Evolutionary conservation across 139 green algal species (phyloP).

Genomic region (Trebouxia sp.): DNA sequence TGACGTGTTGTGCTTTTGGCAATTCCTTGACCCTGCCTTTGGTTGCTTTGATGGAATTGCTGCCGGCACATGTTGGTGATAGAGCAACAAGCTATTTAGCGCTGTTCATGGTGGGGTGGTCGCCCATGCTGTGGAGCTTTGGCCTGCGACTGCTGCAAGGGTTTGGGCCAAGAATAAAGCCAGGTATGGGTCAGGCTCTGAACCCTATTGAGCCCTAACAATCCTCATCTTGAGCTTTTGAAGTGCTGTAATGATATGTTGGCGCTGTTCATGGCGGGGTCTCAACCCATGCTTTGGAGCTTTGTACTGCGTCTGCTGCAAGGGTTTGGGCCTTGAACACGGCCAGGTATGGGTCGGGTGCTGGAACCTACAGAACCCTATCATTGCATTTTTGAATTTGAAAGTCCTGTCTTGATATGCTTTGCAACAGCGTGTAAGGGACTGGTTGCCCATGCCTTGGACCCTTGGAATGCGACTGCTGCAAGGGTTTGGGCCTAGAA

Average conservation of each 20-base stretch:
- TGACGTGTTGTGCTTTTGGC: slow-evolving; percentile 60
- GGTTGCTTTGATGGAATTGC: slow-evolving; percentile 59
- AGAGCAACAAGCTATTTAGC: slow-evolving; percentile 42
- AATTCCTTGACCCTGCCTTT: slow-evolving; percentile 73
- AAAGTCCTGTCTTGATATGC: too few species aligned
- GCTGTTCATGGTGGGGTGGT: slow-evolving; percentile 61
- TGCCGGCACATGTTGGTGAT: slow-evolving; percentile 43
- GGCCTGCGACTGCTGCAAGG: background rate
- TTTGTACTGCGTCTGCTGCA: background rate
- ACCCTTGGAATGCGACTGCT: background rate
- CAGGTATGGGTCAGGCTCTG: background rate
- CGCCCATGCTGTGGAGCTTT: slow-evolving; percentile 30
- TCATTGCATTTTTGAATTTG: too few species aligned
- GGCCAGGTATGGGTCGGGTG: too few species aligned
- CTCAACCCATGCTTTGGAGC: background rate
- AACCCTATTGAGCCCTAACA: too few species aligned
- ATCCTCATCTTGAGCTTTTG: too few species aligned
- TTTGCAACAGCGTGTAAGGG: too few species aligned
- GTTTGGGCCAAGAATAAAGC: background rate
- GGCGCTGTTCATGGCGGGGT: too few species aligned
- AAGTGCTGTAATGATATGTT: too few species aligned
- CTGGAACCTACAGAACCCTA: too few species aligned
- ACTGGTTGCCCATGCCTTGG: background rate
- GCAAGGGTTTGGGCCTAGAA: background rate
- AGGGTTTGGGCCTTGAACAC: background rate